phyloP scores from a whole-genome alignment of 2,329 filamentous ascomycete species.

The Colletotrichum cordylinicola region DNA sequence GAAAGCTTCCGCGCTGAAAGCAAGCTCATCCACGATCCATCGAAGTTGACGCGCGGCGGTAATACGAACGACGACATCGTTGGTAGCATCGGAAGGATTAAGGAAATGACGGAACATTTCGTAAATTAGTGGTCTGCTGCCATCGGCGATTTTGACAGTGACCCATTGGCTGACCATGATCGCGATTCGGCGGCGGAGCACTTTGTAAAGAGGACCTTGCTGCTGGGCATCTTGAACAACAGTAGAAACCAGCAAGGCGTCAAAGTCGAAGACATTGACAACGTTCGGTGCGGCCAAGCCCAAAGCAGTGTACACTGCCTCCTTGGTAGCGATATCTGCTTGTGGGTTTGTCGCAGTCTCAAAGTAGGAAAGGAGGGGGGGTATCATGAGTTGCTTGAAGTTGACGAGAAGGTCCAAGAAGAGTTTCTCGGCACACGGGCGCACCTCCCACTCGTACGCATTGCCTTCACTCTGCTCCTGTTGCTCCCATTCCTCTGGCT shows the following conservation, averaged over 20 bases:
- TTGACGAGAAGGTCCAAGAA: conserved; percentile 91
- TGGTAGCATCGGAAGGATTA: conserved; percentile 75
- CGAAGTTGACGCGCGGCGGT: conserved; percentile 88
- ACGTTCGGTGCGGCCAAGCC: conserved; percentile 83
- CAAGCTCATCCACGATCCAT: conserved; percentile 82
- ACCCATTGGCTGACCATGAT: conserved; percentile 93
- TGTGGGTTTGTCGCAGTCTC: conserved; percentile 72
- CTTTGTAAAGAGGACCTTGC: conserved; percentile 68
- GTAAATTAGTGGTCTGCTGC: conserved; percentile 78
- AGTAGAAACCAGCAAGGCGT: conserved; percentile 76
- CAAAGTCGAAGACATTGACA: conserved; percentile 80
- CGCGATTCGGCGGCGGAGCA: conserved; percentile 85
- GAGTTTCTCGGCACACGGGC: conserved; percentile 91
- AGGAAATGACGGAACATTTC: conserved; percentile 89
- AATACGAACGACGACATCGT: conserved; percentile 90
- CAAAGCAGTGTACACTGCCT: conserved; percentile 93
- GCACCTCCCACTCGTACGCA: conserved; percentile 90
- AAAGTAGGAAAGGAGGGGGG: conserved; percentile 84
- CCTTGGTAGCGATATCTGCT: conserved; percentile 80
- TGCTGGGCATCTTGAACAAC: conserved; percentile 80
- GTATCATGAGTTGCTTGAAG: conserved; percentile 81
- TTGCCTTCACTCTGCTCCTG: conserved; percentile 84
- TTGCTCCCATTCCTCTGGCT: conserved; percentile 94
- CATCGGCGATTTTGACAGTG: conserved; percentile 72
- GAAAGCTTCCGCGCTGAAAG: conserved; percentile 77